Evolutionary conservation across 495 filamentous ascomycete species (phyloP), one percentile per base, ranked within the genome.

Genomic region (Parmelia sp.): DNA sequence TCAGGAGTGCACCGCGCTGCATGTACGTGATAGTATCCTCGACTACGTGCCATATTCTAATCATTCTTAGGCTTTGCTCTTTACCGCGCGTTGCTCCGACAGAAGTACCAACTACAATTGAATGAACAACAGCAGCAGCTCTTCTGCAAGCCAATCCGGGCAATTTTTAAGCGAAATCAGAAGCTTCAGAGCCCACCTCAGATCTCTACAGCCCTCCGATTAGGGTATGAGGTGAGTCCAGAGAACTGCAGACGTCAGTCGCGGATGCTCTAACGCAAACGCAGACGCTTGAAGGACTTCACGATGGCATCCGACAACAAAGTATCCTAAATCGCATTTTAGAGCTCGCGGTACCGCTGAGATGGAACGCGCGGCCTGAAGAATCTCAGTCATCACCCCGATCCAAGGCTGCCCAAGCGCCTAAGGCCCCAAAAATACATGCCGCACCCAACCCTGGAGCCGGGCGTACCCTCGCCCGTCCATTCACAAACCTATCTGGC

Each of bases 71-170:
- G 87, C 71, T 77, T 89, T 69, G 84, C 88, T 40, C 86, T 94
- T 60, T 92, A 87, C 73, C 80, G 86, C 68, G 83, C 87, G 37
- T 84, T 94, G 68, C 76, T 91, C 40, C 83, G 80, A 65, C 82
- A 83, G 77, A 85, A 77, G 69, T 70, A 74, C 25, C 76, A 72
- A 60, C 71, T 87, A 58, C 76, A 79, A n/a, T 69, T 80, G 51
- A 61, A 74, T 66, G 63, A 69, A 65, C 71, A 75, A 68, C 69
- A 77, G 74, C 73, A 75, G 66, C 44, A 64, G 56, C 57, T 76
- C 60, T 70, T 82, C 66, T 72, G 77, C 69, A 65, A 74, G 63
- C 67, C 79, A 40, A 69, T 89, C 58, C 78, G 77, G 62, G 78
- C 81, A 45, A 77, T 78, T 36, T 91, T 92, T 71, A 78, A 77